Evolutionary conservation across 2,329 filamentous ascomycete genomes (phyloP).

Genomic region (Fusarium sacchari): DNA sequence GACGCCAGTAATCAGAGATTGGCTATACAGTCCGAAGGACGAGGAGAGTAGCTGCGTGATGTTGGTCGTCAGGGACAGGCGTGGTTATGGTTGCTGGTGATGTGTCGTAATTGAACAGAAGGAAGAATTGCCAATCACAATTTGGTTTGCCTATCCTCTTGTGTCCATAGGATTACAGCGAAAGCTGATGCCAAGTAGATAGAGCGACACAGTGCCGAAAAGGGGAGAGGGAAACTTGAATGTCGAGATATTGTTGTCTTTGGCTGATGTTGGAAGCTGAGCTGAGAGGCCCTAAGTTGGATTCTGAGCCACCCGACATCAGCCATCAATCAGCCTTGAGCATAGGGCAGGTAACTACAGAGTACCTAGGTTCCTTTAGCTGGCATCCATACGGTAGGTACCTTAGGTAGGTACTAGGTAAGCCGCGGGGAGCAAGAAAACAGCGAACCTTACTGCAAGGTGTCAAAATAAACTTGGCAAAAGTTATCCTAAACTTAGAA

Average conservation of each 20-base stretch:
- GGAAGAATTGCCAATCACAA: not conserved
- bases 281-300: constrained; percentile 24
- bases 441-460: no score
- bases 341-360: no score
- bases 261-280: constrained; percentile 23
- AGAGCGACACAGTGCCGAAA: not conserved
- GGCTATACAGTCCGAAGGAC: not conserved
- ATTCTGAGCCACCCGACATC: constrained; percentile 42
- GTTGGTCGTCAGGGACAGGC: constrained; percentile 28
- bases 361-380: not conserved
- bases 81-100: not conserved
- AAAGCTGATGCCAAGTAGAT: not conserved
- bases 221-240: not conserved
- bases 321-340: constrained; percentile 7
- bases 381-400: no score
- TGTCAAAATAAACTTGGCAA: no score
- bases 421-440: no score
- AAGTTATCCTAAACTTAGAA: no score
- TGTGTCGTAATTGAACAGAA: constrained; percentile 20
- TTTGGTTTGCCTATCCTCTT: not conserved
- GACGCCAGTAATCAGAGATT: not conserved
- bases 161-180: not conserved
- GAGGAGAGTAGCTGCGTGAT: not conserved
- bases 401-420: no score
- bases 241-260: constrained; percentile 23